A percentile compares a stretch with the other conserved stretches of the same genome.
These are phyloP conservation scores for Cryptococcus sp. DNA, from an alignment of 1,284 basidiomycete species.

Conservation along the genomic window DNA sequence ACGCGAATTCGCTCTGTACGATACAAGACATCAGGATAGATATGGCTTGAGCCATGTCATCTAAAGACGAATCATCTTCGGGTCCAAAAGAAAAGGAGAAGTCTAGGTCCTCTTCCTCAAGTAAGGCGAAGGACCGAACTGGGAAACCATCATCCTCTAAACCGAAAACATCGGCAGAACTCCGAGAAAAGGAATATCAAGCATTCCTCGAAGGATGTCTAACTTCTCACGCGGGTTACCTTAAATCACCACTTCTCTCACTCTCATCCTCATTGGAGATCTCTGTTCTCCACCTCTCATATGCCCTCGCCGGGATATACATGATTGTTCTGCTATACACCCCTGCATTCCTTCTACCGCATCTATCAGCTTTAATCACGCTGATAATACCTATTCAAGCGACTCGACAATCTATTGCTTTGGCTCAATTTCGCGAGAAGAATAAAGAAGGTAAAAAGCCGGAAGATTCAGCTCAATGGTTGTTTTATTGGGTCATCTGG, in stretches of 20 bases:
- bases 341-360: slow-evolving; percentile 15
- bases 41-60: not conserved
- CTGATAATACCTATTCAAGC: slow-evolving; percentile 16
- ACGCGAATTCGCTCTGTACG: no score
- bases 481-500: slow-evolving; percentile 17
- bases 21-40: no score
- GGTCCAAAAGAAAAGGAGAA: not conserved
- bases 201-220: slow-evolving; percentile 2
- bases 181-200: slow-evolving; percentile 2
- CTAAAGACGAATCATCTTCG: not conserved
- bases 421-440: not conserved
- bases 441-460: slow-evolving; percentile 4
- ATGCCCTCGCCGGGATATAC: slow-evolving; percentile 7
- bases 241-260: slow-evolving; percentile 3
- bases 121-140: not conserved
- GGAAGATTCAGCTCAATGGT: slow-evolving; percentile 11
- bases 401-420: slow-evolving; percentile 5
- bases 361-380: slow-evolving; percentile 13
- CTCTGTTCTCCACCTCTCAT: not conserved
- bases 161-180: not conserved
- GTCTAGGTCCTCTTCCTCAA: not conserved
- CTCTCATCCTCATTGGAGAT: slow-evolving; percentile 6
- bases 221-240: slow-evolving; percentile 10
- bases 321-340: slow-evolving; percentile 10
- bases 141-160: not conserved